Conservation (phyloP, 305 asterid genomes). For the Fraxinus sp. region DNA sequence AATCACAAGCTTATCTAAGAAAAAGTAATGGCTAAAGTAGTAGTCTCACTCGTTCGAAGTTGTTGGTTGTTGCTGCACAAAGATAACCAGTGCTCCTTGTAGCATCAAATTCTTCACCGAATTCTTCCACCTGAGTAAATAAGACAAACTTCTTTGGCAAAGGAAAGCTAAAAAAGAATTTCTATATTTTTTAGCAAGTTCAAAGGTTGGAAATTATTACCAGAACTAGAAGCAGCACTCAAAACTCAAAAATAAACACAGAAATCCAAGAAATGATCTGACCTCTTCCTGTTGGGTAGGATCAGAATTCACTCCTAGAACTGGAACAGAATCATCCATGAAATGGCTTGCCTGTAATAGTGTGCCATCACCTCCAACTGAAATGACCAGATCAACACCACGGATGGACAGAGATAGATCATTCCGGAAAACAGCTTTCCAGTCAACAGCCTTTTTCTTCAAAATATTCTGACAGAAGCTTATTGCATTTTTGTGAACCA, state of each 20-base stretch:
- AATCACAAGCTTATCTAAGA: neutral
- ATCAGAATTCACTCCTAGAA: slow-evolving; percentile 90
- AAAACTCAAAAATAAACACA: neutral
- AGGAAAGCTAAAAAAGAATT: neutral
- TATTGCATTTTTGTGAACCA: slow-evolving; percentile 69
- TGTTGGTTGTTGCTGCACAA: slow-evolving; percentile 76
- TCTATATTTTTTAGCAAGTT: neutral
- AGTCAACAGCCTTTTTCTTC: slow-evolving; percentile 55
- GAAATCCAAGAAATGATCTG: slow-evolving; percentile 23
- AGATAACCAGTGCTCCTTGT: slow-evolving; percentile 96
- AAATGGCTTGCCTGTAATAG: slow-evolving; percentile 84
- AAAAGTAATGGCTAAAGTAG: slow-evolving; percentile 12
- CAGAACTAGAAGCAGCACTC: neutral
- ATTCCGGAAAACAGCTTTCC: slow-evolving; percentile 56
- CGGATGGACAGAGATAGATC: slow-evolving; percentile 55
- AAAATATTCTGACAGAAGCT: slow-evolving; percentile 66
- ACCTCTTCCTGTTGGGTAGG: slow-evolving; percentile 89
- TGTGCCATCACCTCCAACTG: slow-evolving; percentile 94
- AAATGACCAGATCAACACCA: slow-evolving; percentile 76
- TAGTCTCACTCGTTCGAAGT: slow-evolving; percentile 68
- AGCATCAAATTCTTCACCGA: slow-evolving; percentile 78
- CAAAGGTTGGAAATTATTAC: neutral
- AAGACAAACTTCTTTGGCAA: slow-evolving; percentile 13
- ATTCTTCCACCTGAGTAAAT: slow-evolving; percentile 54
- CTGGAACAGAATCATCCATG: slow-evolving; percentile 68